Evolutionary conservation across 2,329 filamentous ascomycete species (phyloP), one percentile per base, ranked within the genome.

Genomic region (Aspergillus vadensis): DNA sequence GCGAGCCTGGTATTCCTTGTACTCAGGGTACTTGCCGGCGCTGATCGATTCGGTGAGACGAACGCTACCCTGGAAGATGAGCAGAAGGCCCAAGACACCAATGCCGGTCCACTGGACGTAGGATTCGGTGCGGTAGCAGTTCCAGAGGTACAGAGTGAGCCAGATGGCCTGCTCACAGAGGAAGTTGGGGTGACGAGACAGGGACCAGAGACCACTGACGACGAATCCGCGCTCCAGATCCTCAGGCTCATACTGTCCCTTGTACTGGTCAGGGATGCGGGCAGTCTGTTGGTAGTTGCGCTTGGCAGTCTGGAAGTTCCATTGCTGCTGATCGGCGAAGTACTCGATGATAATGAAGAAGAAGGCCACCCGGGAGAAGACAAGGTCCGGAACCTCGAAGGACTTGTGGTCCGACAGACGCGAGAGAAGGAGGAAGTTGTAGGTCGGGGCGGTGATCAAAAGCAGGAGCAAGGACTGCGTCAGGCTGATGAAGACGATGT

Each of bases 111-210:
- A 99, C 76, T 90, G 94, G 73, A 88, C 88, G 44, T 88, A 81
- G 1, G 83, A 86, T 58, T 87, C 84, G 32, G 88, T 91, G 57
- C 88, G 85, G 72, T 86, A 89, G 76, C 90, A 94, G 66, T 85
- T 87, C 95, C 94, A 99, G 70, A 91, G 86, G 76, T 98, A 98
- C 55, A 98, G 77, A 8, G 87, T 80, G 57, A 96, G 83, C 95
- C 95, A 99, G 69, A 98, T 87, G 30, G 87, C 82, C 78, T 98
- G 95, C 78, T 99, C 95, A 5, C 91, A 91, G 5, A 91, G 87
- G 72, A 98, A 99, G 76, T 99, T 99, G 51, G 95, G 95, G 75
- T 99, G 96, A 49, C 95, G 86, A 68, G 90, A 94, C 80, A 88
- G 92, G 0, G 88, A 89, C 89, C 91, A 99, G 7, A 99, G 81